phyloP scores from a whole-genome alignment of 257 asterid species.

The Leptodermis oblonga region DNA sequence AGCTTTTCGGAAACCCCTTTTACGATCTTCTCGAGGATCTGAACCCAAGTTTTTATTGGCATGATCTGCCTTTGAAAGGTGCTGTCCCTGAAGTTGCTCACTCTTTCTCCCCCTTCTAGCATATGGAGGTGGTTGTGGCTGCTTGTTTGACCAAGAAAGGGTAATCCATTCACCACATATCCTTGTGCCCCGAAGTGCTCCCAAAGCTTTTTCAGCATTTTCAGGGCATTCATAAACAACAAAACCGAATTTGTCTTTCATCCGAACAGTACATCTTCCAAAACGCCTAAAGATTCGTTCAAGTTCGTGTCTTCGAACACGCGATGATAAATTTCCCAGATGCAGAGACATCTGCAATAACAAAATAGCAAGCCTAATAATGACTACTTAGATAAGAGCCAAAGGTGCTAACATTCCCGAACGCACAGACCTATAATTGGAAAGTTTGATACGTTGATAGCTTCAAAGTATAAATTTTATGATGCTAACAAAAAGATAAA shows the following conservation, averaged over 20 bases:
- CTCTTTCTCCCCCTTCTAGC: constrained; percentile 27
- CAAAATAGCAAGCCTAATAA: constrained; percentile 1
- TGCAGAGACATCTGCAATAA: constrained; percentile 56
- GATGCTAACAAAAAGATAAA: background rate
- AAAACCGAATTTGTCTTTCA: constrained; percentile 56
- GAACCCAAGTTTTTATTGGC: constrained; percentile 20
- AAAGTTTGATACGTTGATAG: background rate
- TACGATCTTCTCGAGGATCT: constrained; percentile 20
- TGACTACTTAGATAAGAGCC: background rate
- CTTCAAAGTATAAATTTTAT: background rate
- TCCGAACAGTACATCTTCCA: constrained; percentile 46
- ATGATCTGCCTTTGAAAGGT: constrained; percentile 21
- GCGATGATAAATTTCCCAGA: constrained; percentile 57
- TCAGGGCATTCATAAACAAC: constrained; percentile 54
- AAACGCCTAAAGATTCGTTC: constrained; percentile 53
- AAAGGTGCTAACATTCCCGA: background rate
- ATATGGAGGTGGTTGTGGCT: constrained; percentile 35
- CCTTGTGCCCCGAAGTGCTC: constrained; percentile 46
- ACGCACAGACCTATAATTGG: background rate
- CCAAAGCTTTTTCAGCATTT: constrained; percentile 56
- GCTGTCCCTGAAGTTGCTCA: constrained; percentile 29
- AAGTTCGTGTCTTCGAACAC: constrained; percentile 36
- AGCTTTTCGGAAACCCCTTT: constrained; percentile 18
- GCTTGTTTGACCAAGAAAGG: constrained; percentile 59
- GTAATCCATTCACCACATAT: constrained; percentile 56